A percentile compares a stretch with the other conserved stretches of the same genome.
phyloP scores from a whole-genome alignment of 306 rosid species.

The Quercus glauca region DNA sequence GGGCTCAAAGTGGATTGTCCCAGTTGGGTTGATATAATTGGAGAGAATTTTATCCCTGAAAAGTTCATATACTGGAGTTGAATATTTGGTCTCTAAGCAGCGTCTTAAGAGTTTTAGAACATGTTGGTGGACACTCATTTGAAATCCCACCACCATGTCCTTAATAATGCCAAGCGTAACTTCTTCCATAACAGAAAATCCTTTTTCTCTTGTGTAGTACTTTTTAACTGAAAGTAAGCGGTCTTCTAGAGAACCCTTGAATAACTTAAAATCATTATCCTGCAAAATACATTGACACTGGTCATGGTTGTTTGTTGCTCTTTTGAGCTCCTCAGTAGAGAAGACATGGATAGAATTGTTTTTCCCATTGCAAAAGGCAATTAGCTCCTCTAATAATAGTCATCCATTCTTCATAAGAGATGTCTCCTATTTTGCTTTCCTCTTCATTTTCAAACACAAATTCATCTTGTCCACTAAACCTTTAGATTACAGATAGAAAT shows the following conservation, averaged over 20 bases:
- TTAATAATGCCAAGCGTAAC: background rate
- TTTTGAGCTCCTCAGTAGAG: background rate
- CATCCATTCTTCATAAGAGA: background rate
- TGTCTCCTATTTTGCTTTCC: background rate
- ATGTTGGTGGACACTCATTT: background rate
- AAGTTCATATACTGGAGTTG: too few relatives aligned
- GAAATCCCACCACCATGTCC: background rate
- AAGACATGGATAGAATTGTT: background rate
- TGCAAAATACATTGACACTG: background rate
- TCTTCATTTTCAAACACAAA: background rate
- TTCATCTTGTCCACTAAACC: background rate
- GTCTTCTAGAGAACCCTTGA: background rate
- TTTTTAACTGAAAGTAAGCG: background rate
- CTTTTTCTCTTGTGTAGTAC: too few relatives aligned
- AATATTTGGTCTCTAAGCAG: background rate
- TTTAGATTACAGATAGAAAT: background rate
- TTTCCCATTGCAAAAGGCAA: background rate
- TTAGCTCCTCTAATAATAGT: background rate
- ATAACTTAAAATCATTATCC: background rate
- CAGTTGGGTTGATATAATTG: too few relatives aligned
- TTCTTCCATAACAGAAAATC: too few relatives aligned
- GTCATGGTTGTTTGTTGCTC: background rate
- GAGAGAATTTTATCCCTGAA: too few relatives aligned
- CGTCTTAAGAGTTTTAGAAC: background rate
- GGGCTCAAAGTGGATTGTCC: too few relatives aligned